A percentile compares a stretch with the other conserved stretches of the same genome.
phyloP scores from a whole-genome alignment of 345 rosid species.

The Gossypium sturtianum region DNA sequence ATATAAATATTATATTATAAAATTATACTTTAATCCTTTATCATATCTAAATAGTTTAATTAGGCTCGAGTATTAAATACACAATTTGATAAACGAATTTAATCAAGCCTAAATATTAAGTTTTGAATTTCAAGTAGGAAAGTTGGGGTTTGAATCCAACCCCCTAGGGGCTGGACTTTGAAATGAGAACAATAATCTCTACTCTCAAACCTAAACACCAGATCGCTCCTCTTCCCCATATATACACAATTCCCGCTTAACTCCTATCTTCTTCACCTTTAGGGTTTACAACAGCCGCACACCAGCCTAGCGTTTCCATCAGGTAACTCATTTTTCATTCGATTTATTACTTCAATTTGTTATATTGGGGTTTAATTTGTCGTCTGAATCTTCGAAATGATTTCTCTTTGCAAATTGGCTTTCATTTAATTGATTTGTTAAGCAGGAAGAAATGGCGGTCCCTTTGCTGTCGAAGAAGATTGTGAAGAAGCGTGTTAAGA shows the following conservation, averaged over 20 bases:
- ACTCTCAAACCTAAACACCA: not conserved
- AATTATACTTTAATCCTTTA: too few species aligned
- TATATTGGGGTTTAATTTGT: not conserved
- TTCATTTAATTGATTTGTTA: not conserved
- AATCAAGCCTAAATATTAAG: too few species aligned
- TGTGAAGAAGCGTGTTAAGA: slow-evolving; percentile 63
- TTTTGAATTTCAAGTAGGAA: too few species aligned
- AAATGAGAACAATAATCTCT: not conserved
- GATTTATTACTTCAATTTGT: not conserved
- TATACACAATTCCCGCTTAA: not conserved
- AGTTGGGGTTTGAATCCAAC: too few species aligned
- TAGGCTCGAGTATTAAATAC: too few species aligned
- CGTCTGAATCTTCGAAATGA: not conserved
- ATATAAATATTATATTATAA: too few species aligned
- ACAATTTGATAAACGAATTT: too few species aligned
- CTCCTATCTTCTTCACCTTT: not conserved
- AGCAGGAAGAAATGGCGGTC: slow-evolving; percentile 50
- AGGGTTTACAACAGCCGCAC: slow-evolving; percentile 20
- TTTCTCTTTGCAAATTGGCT: not conserved
- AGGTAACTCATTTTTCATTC: not conserved
- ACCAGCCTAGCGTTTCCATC: not conserved
- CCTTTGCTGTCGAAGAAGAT: slow-evolving; percentile 56
- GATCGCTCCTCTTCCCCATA: not conserved
- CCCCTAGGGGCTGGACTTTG: not conserved
- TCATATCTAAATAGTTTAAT: too few species aligned